Conservation (phyloP, 257 asterid genomes). For the Ocimum tenuiflorum region DNA sequence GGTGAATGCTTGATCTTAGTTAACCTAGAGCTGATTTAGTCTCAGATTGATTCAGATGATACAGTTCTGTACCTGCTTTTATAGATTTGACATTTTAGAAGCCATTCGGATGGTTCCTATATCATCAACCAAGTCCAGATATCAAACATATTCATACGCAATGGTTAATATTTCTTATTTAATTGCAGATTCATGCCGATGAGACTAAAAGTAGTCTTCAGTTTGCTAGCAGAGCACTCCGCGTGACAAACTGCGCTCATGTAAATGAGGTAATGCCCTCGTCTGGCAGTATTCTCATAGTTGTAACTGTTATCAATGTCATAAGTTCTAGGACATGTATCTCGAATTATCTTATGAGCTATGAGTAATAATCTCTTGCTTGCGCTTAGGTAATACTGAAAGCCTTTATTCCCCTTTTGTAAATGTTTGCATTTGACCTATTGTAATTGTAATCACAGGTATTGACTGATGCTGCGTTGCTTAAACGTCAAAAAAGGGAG, state of each 20-base stretch:
- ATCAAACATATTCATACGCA: neutral
- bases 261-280: slow-evolving; percentile 74
- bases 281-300: slow-evolving; percentile 15
- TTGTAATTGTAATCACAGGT: slow-evolving; percentile 41
- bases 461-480: slow-evolving; percentile 94
- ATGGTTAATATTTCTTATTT: neutral
- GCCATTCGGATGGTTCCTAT: neutral
- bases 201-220: slow-evolving; percentile 99
- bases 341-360: slow-evolving; percentile 10
- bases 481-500: slow-evolving; percentile 95
- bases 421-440: slow-evolving; percentile 13
- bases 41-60: slow-evolving; percentile 10
- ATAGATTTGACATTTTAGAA: slow-evolving; percentile 1
- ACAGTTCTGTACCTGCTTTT: neutral
- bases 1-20: slow-evolving; percentile 38
- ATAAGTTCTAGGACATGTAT: slow-evolving; percentile 1
- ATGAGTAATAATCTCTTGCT: neutral
- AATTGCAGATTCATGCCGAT: slow-evolving; percentile 82
- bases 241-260: slow-evolving; percentile 86
- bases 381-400: neutral
- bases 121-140: neutral
- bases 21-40: neutral
- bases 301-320: slow-evolving; percentile 11
- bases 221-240: slow-evolving; percentile 97
- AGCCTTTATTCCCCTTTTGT: slow-evolving; percentile 4